Conservation (phyloP, 306 rosid genomes). For the Cercis canadensis region DNA sequence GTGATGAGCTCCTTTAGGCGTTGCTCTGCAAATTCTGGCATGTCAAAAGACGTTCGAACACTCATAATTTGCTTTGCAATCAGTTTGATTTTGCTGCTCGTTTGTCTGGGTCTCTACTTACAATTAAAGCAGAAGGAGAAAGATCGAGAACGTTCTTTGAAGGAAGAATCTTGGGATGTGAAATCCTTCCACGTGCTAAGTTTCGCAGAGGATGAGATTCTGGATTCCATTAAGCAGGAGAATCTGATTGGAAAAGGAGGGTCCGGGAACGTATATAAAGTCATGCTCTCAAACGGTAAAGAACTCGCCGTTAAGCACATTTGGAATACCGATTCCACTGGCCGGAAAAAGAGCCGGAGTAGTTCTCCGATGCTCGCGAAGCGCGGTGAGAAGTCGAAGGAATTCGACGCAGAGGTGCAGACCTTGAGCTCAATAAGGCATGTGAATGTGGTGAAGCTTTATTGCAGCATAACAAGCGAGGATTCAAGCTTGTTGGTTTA, state of each 20-base stretch:
- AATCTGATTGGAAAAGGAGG: constrained; percentile 92
- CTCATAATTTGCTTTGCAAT: constrained; percentile 59
- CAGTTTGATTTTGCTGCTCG: constrained; percentile 41
- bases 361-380: constrained; percentile 62
- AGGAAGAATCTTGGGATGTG: constrained; percentile 85
- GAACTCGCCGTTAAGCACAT: constrained; percentile 93
- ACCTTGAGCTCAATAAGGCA: constrained; percentile 87
- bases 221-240: constrained; percentile 81
- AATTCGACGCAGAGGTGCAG: constrained; percentile 84
- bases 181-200: constrained; percentile 84
- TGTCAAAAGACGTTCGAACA: constrained; percentile 52
- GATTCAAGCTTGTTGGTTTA: constrained; percentile 91
- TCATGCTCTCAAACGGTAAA: constrained; percentile 61
- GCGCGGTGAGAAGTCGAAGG: constrained; percentile 50
- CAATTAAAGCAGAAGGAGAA: constrained; percentile 49
- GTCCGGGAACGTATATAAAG: constrained; percentile 88
- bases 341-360: constrained; percentile 44
- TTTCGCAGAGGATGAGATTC: constrained; percentile 83
- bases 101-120: constrained; percentile 41
- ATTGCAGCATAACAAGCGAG: constrained; percentile 86
- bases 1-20: constrained; percentile 46
- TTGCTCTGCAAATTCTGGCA: constrained; percentile 51
- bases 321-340: constrained; percentile 59
- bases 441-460: constrained; percentile 92
- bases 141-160: constrained; percentile 59